phyloP scores from a whole-genome alignment of 306 rosid genomes.

The Macrotyloma uniflorum region DNA sequence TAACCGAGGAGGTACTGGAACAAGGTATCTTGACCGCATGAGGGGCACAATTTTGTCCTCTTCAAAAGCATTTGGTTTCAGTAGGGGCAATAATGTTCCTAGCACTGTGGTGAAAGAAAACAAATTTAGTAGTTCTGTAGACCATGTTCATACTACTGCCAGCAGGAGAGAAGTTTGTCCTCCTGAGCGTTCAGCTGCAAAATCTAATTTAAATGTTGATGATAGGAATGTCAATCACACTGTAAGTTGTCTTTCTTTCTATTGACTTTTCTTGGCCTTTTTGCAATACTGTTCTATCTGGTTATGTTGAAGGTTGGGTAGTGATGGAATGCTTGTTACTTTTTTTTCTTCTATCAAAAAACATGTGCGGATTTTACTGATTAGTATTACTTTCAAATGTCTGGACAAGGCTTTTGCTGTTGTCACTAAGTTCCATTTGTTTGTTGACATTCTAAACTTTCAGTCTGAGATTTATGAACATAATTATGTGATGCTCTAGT shows the following conservation, averaged over 20 bases:
- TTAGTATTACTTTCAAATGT: not conserved
- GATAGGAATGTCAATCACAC: constrained; percentile 64
- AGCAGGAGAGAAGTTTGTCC: constrained; percentile 62
- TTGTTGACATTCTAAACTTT: constrained; percentile 5
- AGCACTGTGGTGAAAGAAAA: constrained; percentile 65
- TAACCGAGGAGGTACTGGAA: constrained; percentile 69
- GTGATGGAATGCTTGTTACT: constrained; percentile 6
- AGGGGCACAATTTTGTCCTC: constrained; percentile 86
- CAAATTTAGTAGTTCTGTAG: constrained; percentile 64
- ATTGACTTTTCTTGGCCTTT: constrained; percentile 20
- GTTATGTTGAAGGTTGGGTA: constrained; percentile 18
- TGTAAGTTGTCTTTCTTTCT: constrained; percentile 62
- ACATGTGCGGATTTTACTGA: not conserved
- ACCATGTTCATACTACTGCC: constrained; percentile 61
- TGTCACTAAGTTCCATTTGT: not conserved
- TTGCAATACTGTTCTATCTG: not conserved
- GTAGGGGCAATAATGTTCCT: constrained; percentile 61
- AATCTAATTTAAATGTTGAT: constrained; percentile 65
- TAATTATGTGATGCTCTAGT: constrained; percentile 7
- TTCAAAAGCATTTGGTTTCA: constrained; percentile 94
- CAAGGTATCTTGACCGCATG: constrained; percentile 92
- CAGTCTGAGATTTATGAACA: not conserved
- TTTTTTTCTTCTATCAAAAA: not conserved
- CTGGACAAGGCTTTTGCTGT: not conserved
- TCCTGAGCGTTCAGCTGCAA: constrained; percentile 65